Evolutionary conservation across 2,329 filamentous ascomycete species (phyloP).

Genomic region (Amauroascus niger): DNA sequence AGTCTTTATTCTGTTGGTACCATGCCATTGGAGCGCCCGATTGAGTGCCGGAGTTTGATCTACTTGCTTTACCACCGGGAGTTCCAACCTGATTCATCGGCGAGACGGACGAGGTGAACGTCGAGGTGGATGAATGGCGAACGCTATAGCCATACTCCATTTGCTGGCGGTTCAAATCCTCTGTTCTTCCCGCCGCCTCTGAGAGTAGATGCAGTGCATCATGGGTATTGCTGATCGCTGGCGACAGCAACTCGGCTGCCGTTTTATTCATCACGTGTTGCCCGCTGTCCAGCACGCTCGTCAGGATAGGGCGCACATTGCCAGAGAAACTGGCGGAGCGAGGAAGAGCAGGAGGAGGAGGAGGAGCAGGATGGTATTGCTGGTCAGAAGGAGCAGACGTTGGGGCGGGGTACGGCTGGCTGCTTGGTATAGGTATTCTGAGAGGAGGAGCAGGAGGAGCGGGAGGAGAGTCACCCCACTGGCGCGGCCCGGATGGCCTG

Average conservation of each 20-base stretch:
- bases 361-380: slow-evolving; percentile 5
- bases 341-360: no score
- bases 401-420: slow-evolving; percentile 11
- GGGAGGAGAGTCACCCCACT: slow-evolving; percentile 14
- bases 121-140: slow-evolving; percentile 31
- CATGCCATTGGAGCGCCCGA: slow-evolving; percentile 39
- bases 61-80: slow-evolving; percentile 26
- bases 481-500: slow-evolving; percentile 10
- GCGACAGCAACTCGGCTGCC: slow-evolving; percentile 49
- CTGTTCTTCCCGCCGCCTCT: slow-evolving; percentile 58
- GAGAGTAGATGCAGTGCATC: slow-evolving; percentile 87
- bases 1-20: slow-evolving; percentile 28
- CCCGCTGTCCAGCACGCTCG: slow-evolving; percentile 39
- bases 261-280: slow-evolving; percentile 51
- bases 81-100: slow-evolving; percentile 29
- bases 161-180: slow-evolving; percentile 41
- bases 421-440: slow-evolving; percentile 11
- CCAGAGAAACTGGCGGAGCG: slow-evolving; percentile 11
- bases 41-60: slow-evolving; percentile 29
- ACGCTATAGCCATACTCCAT: slow-evolving; percentile 39
- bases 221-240: slow-evolving; percentile 78
- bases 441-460: slow-evolving; percentile 4
- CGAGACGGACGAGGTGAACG: slow-evolving; percentile 31
- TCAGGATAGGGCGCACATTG: slow-evolving; percentile 11
- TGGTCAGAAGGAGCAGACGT: slow-evolving; percentile 13